Conservation (phyloP, 805 yeast genomes). For the Clavispora vitiphila region DNA sequence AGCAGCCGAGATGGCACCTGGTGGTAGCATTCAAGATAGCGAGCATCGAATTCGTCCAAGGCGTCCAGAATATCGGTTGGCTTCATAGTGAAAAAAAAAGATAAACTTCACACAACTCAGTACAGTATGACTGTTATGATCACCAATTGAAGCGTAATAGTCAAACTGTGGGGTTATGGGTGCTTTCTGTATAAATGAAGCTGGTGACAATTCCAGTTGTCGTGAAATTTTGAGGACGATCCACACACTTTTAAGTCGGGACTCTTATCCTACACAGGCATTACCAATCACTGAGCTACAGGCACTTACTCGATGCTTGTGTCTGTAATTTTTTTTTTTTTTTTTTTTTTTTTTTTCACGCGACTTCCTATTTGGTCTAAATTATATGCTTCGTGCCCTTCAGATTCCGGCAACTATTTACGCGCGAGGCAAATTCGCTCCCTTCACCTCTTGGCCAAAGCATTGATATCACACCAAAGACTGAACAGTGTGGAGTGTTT, state of each 20-base stretch:
- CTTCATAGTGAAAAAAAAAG: neutral
- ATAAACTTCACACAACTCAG: neutral
- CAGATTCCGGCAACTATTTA: neutral
- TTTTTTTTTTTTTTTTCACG: neutral
- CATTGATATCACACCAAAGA: no score
- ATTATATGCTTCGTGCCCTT: neutral
- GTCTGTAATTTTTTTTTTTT: neutral
- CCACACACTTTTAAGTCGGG: neutral
- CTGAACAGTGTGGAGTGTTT: no score
- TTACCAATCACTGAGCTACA: neutral
- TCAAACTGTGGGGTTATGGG: neutral
- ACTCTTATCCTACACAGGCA: neutral
- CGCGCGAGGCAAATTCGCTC: neutral
- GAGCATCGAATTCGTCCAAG: slow-evolving; percentile 10
- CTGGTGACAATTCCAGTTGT: neutral
- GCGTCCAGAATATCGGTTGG: slow-evolving; percentile 3
- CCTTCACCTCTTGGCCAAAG: no score
- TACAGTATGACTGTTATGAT: neutral
- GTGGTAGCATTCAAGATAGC: slow-evolving; percentile 9
- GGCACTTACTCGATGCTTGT: neutral
- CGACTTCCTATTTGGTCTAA: neutral
- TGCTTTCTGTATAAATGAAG: neutral
- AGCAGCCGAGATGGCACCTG: slow-evolving; percentile 1
- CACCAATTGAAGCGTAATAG: neutral
- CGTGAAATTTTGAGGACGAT: neutral